Conservation (phyloP, 148 eudicot genomes). For the Arbutus unedo region DNA sequence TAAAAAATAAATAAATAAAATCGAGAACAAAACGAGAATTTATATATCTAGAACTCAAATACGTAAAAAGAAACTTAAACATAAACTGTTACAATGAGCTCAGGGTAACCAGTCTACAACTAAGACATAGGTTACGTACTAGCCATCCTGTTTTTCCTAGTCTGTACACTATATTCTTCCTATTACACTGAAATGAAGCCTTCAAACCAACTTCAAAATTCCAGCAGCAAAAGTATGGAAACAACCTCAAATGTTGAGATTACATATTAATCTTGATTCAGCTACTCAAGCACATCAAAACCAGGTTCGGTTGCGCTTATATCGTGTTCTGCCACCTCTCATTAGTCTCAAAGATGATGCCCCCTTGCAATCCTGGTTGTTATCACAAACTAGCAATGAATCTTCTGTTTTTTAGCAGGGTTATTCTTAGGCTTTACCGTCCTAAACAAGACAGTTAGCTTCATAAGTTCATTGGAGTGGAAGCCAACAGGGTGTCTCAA, state of each 20-base stretch:
- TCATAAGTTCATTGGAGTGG: constrained; percentile 4
- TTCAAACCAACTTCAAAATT: background rate
- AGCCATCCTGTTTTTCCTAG: background rate
- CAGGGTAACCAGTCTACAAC: background rate
- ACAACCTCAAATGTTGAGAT: background rate
- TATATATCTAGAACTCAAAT: background rate
- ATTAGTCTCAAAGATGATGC: background rate
- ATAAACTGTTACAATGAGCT: background rate
- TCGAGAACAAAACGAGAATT: no score
- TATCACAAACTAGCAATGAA: background rate
- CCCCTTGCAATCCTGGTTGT: background rate
- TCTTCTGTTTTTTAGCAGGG: no score
- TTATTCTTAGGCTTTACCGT: background rate
- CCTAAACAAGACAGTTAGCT: background rate
- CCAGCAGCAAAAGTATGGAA: background rate
- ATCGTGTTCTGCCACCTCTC: background rate
- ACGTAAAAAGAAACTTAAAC: background rate
- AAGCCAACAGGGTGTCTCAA: background rate
- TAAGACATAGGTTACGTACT: background rate
- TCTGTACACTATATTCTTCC: background rate
- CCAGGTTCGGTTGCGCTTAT: background rate
- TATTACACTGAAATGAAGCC: background rate
- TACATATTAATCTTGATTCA: background rate
- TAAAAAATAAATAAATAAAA: no score
- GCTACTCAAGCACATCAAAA: background rate